Evolutionary conservation across 805 yeast species (phyloP).

Genomic region (Teunomyces kruisii): DNA sequence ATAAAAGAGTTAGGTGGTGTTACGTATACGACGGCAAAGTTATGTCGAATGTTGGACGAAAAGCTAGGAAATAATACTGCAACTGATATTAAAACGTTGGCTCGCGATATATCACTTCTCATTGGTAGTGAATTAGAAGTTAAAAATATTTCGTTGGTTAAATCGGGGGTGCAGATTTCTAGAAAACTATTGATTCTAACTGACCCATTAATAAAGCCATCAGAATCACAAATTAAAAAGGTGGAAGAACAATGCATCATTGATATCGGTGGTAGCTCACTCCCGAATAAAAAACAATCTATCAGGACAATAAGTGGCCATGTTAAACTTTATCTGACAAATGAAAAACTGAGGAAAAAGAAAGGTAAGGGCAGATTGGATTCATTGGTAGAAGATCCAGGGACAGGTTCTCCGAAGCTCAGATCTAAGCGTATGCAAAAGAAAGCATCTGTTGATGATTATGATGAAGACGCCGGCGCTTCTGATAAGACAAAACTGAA

Average conservation of each 20-base stretch:
- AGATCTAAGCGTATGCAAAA: constrained; percentile 10
- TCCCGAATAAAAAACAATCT: background rate
- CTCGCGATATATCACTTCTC: constrained; percentile 35
- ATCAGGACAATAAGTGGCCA: constrained; percentile 28
- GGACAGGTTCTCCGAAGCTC: background rate
- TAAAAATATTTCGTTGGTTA: constrained; percentile 21
- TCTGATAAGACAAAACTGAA: background rate
- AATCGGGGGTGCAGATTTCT: constrained; percentile 27
- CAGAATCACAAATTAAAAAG: constrained; percentile 26
- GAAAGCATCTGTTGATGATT: background rate
- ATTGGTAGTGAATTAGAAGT: constrained; percentile 23
- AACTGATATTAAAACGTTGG: constrained; percentile 41
- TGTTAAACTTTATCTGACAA: constrained; percentile 14
- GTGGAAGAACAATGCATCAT: constrained; percentile 22
- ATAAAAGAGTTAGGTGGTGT: constrained; percentile 41
- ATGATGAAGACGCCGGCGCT: constrained; percentile 1
- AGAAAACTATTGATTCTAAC: constrained; percentile 32
- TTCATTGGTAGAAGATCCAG: constrained; percentile 13
- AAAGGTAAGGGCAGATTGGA: constrained; percentile 22
- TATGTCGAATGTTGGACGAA: constrained; percentile 33
- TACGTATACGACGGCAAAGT: constrained; percentile 29
- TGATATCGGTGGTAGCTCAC: constrained; percentile 22
- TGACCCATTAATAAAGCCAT: constrained; percentile 27
- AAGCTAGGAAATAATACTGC: constrained; percentile 24
- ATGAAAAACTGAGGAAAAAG: constrained; percentile 3